Evolutionary conservation across 805 yeast species (phyloP), one percentile per base, ranked within the genome.

Genomic region (Torulaspora microellipsoides): DNA sequence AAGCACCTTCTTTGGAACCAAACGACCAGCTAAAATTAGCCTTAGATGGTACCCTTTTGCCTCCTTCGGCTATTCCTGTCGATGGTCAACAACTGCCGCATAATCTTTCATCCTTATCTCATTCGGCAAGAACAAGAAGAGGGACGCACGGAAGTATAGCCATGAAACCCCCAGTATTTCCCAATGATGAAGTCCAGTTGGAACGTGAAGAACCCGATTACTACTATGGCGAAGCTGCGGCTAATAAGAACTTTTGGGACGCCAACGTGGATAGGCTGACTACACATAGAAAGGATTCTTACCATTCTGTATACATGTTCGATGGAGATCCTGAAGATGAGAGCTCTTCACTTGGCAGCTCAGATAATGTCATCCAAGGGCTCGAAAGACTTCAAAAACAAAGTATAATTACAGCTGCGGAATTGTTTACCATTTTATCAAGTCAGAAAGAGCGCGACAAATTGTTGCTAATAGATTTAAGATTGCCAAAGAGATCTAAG

Each of bases 331-430:
- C 51, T 4, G 48, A 49, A 12, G 53, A 50, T 9, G 54, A 51
- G 15, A 27, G 40, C 17, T 35, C 37, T 13, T 38, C 46, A 5
- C 46, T 42, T 6, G 27, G 39, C 4, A 44, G 33, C 14, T 46
- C 59, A 25, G 58, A 58, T 32, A 56, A 49, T 34, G 51, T 49
- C 20, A 49, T 54, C 11, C 58, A 58, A 32, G 48, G 53, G 15
- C 40, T 62, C 34, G 56, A 60, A 34, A 50, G 59, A 28, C 40
- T 62, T 30, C 65, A 64, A 37, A 60, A 56, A 36, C 91, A 85
- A 58, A 91, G 93, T 3, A 57, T 64, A 11, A 62, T 68, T 4
- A 58, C 75, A 0, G 57, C 74, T 8, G 67, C 63, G 23, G 63
- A 68, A 62, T 55, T 77, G 3, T 59, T 78, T 42, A 64, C 73